These are phyloP conservation scores for Neofusicoccum kwambonambiense DNA, from an alignment of 2,329 filamentous ascomycete genomes.

Conservation along the genomic window DNA sequence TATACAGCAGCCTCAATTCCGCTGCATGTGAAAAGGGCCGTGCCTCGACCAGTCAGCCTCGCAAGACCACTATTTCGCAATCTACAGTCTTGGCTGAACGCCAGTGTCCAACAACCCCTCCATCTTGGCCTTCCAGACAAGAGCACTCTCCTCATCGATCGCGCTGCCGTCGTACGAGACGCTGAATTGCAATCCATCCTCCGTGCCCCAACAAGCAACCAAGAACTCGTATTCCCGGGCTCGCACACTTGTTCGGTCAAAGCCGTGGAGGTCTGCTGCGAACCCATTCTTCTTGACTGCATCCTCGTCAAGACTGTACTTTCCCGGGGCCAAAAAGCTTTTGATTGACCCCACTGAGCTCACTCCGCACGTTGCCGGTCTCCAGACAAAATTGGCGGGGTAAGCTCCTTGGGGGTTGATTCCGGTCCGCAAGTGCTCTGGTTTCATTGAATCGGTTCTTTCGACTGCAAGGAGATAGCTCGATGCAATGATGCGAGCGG, in stretches of 20 bases:
- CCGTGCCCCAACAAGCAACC: slow-evolving; percentile 40
- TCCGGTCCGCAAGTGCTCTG: slow-evolving; percentile 26
- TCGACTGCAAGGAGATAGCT: slow-evolving; percentile 45
- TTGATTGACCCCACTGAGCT: slow-evolving; percentile 37
- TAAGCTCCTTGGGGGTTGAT: slow-evolving; percentile 36
- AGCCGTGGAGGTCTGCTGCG: slow-evolving; percentile 35
- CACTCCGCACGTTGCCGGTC: slow-evolving; percentile 46
- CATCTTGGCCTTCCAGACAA: slow-evolving; percentile 33
- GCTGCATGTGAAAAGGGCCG: not conserved
- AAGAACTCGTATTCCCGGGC: slow-evolving; percentile 49
- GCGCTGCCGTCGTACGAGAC: slow-evolving; percentile 44
- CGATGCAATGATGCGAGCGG: slow-evolving; percentile 42
- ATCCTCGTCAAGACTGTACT: slow-evolving; percentile 27
- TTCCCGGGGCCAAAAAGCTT: not conserved
- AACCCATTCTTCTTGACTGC: slow-evolving; percentile 37
- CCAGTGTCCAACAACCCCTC: slow-evolving; percentile 30
- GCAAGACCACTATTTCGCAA: slow-evolving; percentile 15
- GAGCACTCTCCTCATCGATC: slow-evolving; percentile 32
- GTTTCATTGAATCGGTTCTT: slow-evolving; percentile 35
- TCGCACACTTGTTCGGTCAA: slow-evolving; percentile 34
- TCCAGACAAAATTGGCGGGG: slow-evolving; percentile 27
- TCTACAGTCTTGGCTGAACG: not conserved
- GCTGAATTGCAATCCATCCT: slow-evolving; percentile 38
- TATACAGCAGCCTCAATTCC: not conserved
- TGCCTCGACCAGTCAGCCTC: not conserved